These are phyloP conservation scores for Cubamyces lactineus DNA, from an alignment of 768 basidiomycete species.

Conservation along the genomic window DNA sequence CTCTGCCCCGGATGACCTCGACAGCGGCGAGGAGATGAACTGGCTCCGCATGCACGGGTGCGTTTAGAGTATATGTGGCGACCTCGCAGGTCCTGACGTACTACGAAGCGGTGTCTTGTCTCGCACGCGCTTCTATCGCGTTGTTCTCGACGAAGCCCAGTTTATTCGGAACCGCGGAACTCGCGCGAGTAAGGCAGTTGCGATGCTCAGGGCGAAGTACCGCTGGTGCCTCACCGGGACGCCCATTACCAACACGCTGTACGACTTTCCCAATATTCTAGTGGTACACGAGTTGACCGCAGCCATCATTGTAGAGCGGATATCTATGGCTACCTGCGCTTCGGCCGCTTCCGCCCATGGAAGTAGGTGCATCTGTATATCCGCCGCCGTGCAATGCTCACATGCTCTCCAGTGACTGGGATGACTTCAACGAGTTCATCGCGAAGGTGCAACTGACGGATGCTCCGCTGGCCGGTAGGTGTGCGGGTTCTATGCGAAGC, in stretches of 20 bases:
- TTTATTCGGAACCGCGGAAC: slow-evolving; percentile 70
- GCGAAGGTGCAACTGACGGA: slow-evolving; percentile 57
- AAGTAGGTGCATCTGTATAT: slow-evolving; percentile 38
- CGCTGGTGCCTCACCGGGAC: slow-evolving; percentile 84
- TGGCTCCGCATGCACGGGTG: slow-evolving; percentile 57
- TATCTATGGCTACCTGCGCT: slow-evolving; percentile 71
- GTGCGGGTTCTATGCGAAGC: no score
- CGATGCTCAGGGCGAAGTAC: slow-evolving; percentile 63
- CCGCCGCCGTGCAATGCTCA: neutral
- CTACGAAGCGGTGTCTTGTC: slow-evolving; percentile 59
- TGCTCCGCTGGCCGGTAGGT: slow-evolving; percentile 61
- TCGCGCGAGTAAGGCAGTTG: slow-evolving; percentile 58
- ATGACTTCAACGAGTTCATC: slow-evolving; percentile 59
- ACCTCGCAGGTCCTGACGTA: neutral
- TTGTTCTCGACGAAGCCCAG: slow-evolving; percentile 80
- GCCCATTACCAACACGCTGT: slow-evolving; percentile 74
- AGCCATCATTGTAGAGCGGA: slow-evolving; percentile 50
- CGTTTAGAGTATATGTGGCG: neutral
- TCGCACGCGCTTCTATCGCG: slow-evolving; percentile 64
- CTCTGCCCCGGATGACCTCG: slow-evolving; percentile 50
- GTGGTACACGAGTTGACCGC: neutral
- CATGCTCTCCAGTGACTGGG: slow-evolving; percentile 53
- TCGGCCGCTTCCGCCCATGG: slow-evolving; percentile 69
- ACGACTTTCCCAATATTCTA: slow-evolving; percentile 20
- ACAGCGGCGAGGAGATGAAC: slow-evolving; percentile 46